Percentiles rank a stretch among this genome's conserved stretches.
Conservation (phyloP, 1,284 basidiomycete genomes). For the Rhizoctonia solani region DNA sequence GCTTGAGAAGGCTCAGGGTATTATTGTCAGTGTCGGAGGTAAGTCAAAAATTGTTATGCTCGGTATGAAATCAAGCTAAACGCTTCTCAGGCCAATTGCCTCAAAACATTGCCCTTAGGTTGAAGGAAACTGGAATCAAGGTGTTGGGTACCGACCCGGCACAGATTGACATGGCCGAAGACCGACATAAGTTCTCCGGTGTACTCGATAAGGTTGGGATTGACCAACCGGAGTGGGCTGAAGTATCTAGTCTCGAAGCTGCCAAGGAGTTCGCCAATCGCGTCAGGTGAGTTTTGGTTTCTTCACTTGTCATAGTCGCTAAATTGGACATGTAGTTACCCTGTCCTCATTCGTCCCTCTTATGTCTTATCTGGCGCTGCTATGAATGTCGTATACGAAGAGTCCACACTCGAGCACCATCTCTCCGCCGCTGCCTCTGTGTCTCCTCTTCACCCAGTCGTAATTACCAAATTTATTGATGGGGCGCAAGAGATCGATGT, state of each 20-base stretch:
- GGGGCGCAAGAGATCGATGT: constrained; percentile 98
- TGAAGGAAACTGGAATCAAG: constrained; percentile 89
- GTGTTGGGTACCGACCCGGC: constrained; percentile 96
- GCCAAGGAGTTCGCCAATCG: constrained; percentile 90
- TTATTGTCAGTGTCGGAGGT: constrained; percentile 97
- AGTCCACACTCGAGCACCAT: constrained; percentile 86
- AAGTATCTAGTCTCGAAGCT: constrained; percentile 85
- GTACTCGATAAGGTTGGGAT: constrained; percentile 94
- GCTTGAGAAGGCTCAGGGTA: constrained; percentile 88
- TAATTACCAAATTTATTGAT: constrained; percentile 98
- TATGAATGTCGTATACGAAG: constrained; percentile 99
- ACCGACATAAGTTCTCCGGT: constrained; percentile 98
- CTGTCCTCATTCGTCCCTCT: constrained; percentile 93
- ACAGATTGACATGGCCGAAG: constrained; percentile 96
- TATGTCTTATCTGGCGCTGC: constrained; percentile 99
- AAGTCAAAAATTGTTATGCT: constrained; percentile 43
- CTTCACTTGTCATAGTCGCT: constrained; percentile 32
- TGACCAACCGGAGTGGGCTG: constrained; percentile 96
- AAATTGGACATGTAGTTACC: constrained; percentile 63
- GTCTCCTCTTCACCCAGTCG: constrained; percentile 96
- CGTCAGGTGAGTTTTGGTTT: constrained; percentile 62
- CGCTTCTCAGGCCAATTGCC: constrained; percentile 76
- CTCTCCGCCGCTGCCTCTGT: constrained; percentile 94
- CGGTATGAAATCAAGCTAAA: background rate
- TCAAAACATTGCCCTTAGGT: constrained; percentile 96